Evolutionary conservation across 2,329 filamentous ascomycete species (phyloP).

Genomic region (Simplicillium sp.): DNA sequence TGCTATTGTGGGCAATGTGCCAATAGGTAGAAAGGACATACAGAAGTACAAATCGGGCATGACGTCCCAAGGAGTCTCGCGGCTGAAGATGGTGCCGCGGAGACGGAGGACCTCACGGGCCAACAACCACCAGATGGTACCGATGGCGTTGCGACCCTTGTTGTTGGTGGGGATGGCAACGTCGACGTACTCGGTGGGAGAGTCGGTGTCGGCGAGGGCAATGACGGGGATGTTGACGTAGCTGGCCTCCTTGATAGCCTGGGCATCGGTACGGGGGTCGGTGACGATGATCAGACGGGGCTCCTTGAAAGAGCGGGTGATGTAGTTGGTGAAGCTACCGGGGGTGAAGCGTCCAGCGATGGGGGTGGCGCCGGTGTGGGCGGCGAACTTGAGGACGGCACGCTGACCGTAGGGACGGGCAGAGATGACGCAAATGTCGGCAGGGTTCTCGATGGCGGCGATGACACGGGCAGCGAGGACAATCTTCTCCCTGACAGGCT

Average conservation of each 20-base stretch:
- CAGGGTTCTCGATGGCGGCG: slow-evolving; percentile 97
- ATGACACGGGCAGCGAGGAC: slow-evolving; percentile 98
- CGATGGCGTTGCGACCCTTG: slow-evolving; percentile 99
- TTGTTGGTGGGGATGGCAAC: slow-evolving; percentile 99
- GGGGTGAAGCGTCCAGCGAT: slow-evolving; percentile 99
- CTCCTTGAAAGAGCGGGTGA: slow-evolving; percentile 99
- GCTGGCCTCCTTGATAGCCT: slow-evolving; percentile 99
- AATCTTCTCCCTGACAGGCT: slow-evolving; percentile 83
- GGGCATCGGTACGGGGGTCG: slow-evolving; percentile 97
- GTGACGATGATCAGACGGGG: slow-evolving; percentile 98
- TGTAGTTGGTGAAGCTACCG: slow-evolving; percentile 99
- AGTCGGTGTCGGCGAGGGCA: slow-evolving; percentile 97
- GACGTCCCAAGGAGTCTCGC: slow-evolving; percentile 96
- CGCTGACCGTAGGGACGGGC: slow-evolving; percentile 99
- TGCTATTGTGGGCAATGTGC: background rate
- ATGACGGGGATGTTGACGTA: slow-evolving; percentile 99
- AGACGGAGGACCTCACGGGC: slow-evolving; percentile 99
- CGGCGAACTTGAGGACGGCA: slow-evolving; percentile 98
- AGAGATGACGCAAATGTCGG: slow-evolving; percentile 98
- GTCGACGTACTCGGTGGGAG: slow-evolving; percentile 98
- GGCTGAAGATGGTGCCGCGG: slow-evolving; percentile 89
- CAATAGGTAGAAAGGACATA: slow-evolving; percentile 28
- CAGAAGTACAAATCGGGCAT: slow-evolving; percentile 99
- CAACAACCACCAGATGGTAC: slow-evolving; percentile 98
- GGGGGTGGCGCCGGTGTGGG: slow-evolving; percentile 94